Evolutionary conservation across 1,284 basidiomycete species (phyloP), one percentile per base, ranked within the genome.

Genomic region (Apiotrichum akiyoshidainum): DNA sequence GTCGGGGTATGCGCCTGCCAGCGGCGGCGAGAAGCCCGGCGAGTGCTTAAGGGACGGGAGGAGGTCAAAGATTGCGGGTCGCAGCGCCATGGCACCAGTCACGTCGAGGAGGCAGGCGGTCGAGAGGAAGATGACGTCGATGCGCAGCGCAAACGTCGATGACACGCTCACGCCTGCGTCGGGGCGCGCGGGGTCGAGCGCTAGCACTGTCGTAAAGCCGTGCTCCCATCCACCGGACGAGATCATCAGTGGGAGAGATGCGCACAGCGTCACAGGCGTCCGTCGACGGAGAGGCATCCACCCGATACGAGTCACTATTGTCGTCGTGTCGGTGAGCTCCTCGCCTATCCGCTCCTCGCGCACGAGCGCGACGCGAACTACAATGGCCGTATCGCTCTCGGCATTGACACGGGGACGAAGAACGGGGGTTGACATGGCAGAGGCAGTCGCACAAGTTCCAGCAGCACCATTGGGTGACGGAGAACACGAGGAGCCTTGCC

Each of bases 111-210:
- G 5, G 16, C 12, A 34, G 14, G 42, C 21, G 26, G 22, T 14
- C n/a, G 39, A 68, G 62, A 70, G 64, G 64, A 70, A 68, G 14
- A 59, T 60, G 59, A 75, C 34, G 54, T 69, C 61, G 52, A 66
- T 53, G 64, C 68, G 46, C 40, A 75, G 50, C 51, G 70, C 76
- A 67, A 79, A 80, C 2, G 78, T 73, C 14, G 75, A 73, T 0
- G 76, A 77, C 44, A 76, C 66, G 34, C 62, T 54, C n/a, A 68
- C 66, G 33, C 54, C n/a, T 3, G 10, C n/a, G 3, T 41, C 54
- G 31, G 45, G 44, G 65, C 60, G 42, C 6, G 22, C 46, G 34
- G 35, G 40, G 19, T 55, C 26, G 14, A 55, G 22, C 1, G 49
- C 16, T 2, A 19, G 42, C 46, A 46, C 41, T 11, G 54, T 50